Conservation (phyloP, 2,329 filamentous ascomycete species). For the Penicillium aurantiogriseum region DNA sequence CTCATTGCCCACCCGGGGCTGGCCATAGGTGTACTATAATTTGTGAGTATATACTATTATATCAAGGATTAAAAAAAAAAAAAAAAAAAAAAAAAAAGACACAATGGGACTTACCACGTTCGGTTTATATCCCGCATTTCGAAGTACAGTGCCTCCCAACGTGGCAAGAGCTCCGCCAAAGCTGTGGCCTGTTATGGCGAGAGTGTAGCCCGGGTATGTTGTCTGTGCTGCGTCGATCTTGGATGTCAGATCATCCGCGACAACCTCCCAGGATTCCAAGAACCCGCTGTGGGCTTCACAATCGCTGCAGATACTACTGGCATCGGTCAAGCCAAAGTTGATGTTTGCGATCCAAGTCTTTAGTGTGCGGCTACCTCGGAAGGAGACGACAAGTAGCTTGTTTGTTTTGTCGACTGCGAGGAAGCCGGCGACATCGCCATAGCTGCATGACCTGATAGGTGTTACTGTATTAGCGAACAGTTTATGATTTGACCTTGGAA, state of each 20-base stretch:
- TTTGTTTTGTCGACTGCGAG: conserved; percentile 49
- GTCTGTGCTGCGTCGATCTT: conserved; percentile 34
- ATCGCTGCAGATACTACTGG: conserved; percentile 43
- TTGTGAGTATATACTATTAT: neutral
- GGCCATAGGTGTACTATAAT: conserved; percentile 41
- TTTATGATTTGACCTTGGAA: neutral
- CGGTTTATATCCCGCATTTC: conserved; percentile 41
- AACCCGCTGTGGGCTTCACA: conserved; percentile 51
- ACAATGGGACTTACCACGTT: conserved; percentile 42
- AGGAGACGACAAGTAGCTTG: conserved; percentile 35
- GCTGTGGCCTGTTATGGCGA: conserved; percentile 52
- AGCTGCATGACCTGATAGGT: conserved; percentile 18
- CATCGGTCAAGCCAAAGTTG: conserved; percentile 25
- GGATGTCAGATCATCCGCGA: conserved; percentile 37
- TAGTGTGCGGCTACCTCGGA: conserved; percentile 35
- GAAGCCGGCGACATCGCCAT: conserved; percentile 49
- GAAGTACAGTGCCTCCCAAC: conserved; percentile 47
- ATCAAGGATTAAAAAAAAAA: too few relatives aligned
- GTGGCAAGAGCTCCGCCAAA: conserved; percentile 53
- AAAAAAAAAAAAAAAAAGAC: too few relatives aligned
- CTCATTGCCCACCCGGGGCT: conserved; percentile 42
- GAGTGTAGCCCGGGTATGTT: conserved; percentile 41
- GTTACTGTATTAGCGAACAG: neutral
- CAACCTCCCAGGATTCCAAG: conserved; percentile 46
- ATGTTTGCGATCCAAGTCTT: conserved; percentile 37